Evolutionary conservation across 2,329 filamentous ascomycete genomes (phyloP), one percentile per base, ranked within the genome.

Genomic region (Tolypocladium album): DNA sequence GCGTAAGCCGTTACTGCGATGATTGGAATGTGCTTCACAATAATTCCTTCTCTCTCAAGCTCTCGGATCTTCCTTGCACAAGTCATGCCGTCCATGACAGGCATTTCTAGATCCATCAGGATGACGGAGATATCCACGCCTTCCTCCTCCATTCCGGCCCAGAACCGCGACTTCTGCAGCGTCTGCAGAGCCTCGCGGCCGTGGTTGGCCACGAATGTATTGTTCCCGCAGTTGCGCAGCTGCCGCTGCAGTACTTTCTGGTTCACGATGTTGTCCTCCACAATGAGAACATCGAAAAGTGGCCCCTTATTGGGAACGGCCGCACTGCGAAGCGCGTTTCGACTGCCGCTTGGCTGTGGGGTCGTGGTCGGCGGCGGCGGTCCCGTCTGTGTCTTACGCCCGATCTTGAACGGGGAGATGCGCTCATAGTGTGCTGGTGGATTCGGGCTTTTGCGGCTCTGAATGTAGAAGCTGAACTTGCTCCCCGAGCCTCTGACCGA

Each of bases 1-100:
- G 88, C 89, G 71, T 92, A 92, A 2, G 89, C 89, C 43, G 89
- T 92, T n/a, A 89, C 88, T n/a, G 87, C 88, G 65, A 91, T 89
- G 65, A 90, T 89, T 2, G 88, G 87, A n/a, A 90, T 83, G 67
- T 90, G 88, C 57, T 78, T 75, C 22, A 80, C 77, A 56, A 89
- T 81, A 39, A 79, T 82, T 24, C 84, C 84, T 58, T 83, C 78
- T 56, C 74, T 75, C 69, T 92, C 88, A 22, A 89, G 76, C 61
- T 87, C 81, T 22, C 89, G 81, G 58, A 93, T 91, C 61, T 78
- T 82, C 50, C 81, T 79, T 15, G 88, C 86, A 63, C 88, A 90
- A 2, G 87, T 88, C 71, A 89, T 83, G 42, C 89, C 89, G 67
- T 92, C 88, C 89, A 92, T 92, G 52, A 91, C 81, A 1, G 89